Evolutionary conservation across 176 grass and related monocot genomes (phyloP), one percentile per base, ranked within the genome.

Genomic region (Eleusine indica): DNA sequence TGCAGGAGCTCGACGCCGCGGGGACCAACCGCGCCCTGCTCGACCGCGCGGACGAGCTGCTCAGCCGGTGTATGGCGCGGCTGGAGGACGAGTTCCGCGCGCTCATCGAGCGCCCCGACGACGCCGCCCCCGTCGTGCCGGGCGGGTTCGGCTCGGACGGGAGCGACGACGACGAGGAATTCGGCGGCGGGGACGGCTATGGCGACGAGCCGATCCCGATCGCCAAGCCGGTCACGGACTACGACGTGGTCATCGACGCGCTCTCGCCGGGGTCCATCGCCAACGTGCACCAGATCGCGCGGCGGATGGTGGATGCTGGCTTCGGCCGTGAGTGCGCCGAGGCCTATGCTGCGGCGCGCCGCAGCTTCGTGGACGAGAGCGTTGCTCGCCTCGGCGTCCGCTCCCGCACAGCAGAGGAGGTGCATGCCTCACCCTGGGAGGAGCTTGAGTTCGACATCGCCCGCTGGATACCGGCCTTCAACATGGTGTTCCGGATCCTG

Each of bases 401-500:
- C 2, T 48, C 84, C 10, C 95, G 92, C 15, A 89, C 92, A 0
- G 84, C 86, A 1, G 88, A 97, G 40, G 95, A 97, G 81, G 84
- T 97, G 32, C 92, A 94, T 16, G 79, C 84, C 13, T 40, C 84
- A 0, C 21, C 76, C 6, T 93, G 95, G 92, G 84, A 94, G 64
- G 92, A 89, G 69, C 95, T 97, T 19, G 95, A 97, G 47, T 84
- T 94, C 49, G 92, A 93, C 53, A 89, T 97, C 52, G 83, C 92
- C 21, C 92, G 95, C 58, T 97, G 95, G 95, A 92, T 97, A 78
- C 89, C 90, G 1, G 95, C 86, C 18, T 86, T 91, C 73, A 94
- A 97, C 64, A 97, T 97, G 95, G 88, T 94, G 18, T 97, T 97
- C 57, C 89, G 91, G 57, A 97, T 97, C 41, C 89, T 97, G 21